Percentiles rank a stretch among this genome's conserved stretches.
These are phyloP conservation scores for Mycena galericulata DNA, from an alignment of 768 basidiomycete species.

Conservation along the genomic window DNA sequence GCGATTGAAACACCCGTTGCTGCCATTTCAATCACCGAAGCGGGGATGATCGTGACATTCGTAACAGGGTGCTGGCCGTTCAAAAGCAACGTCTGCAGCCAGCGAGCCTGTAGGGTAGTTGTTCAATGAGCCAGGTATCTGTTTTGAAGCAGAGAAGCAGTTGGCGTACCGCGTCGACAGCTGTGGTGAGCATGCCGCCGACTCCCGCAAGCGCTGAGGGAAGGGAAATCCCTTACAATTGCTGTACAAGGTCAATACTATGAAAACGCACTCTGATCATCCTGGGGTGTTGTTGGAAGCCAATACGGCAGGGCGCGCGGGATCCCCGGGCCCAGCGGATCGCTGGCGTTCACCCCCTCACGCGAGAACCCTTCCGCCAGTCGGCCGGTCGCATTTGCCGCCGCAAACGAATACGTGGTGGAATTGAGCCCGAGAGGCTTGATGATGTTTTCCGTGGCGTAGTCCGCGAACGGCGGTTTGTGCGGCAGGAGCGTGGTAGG, in stretches of 20 bases:
- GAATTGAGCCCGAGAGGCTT: constrained; percentile 13
- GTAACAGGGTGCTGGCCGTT: constrained; percentile 9
- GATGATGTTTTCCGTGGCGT: constrained; percentile 4
- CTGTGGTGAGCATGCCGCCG: constrained; percentile 9
- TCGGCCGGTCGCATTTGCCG: constrained; percentile 3
- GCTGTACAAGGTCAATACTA: too few relatives aligned
- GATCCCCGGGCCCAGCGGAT: background rate
- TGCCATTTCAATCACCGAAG: background rate
- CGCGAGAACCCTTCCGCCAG: constrained; percentile 16
- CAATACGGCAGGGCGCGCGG: background rate
- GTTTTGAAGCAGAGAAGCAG: background rate
- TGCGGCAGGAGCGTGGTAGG: constrained; percentile 8
- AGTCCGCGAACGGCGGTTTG: constrained; percentile 16
- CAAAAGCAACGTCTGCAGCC: constrained; percentile 15
- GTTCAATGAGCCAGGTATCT: background rate
- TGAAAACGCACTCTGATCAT: background rate
- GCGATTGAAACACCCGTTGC: background rate
- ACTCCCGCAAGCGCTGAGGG: background rate
- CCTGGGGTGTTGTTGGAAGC: background rate
- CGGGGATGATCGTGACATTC: background rate
- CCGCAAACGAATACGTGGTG: constrained; percentile 15
- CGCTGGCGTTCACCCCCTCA: background rate
- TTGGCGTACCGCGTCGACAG: background rate
- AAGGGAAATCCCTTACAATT: background rate
- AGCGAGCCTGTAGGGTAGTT: background rate